phyloP scores from a whole-genome alignment of 2,329 filamentous ascomycete species.

The Thielaviopsis cerberus region DNA sequence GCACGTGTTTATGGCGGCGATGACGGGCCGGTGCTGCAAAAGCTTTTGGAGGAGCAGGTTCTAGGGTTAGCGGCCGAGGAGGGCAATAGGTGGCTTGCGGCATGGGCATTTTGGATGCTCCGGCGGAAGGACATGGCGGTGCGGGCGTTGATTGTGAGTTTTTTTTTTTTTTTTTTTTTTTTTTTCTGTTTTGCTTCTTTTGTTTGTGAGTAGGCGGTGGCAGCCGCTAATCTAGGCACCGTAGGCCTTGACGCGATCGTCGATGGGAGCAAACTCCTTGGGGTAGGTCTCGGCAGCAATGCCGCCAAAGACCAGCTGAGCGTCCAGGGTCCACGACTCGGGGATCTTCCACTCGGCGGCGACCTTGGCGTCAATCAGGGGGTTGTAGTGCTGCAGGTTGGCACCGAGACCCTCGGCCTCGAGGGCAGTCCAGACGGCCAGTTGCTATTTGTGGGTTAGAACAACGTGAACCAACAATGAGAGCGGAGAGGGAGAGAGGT shows the following conservation, averaged over 20 bases:
- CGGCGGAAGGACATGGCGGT: slow-evolving; percentile 68
- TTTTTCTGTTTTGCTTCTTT: background rate
- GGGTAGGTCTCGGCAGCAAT: slow-evolving; percentile 35
- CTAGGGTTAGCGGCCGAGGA: slow-evolving; percentile 58
- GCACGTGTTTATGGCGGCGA: slow-evolving; percentile 79
- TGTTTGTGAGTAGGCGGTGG: too few relatives aligned
- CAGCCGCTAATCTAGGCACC: slow-evolving; percentile 29
- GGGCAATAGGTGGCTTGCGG: slow-evolving; percentile 82
- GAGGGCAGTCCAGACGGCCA: slow-evolving; percentile 60
- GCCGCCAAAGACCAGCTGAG: slow-evolving; percentile 71
- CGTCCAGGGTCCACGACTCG: slow-evolving; percentile 54
- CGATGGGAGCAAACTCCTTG: slow-evolving; percentile 46
- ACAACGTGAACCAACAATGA: background rate
- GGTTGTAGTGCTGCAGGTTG: slow-evolving; percentile 90
- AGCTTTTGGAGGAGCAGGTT: slow-evolving; percentile 62
- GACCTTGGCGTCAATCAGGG: slow-evolving; percentile 59
- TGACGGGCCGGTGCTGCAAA: slow-evolving; percentile 50
- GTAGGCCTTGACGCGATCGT: slow-evolving; percentile 48
- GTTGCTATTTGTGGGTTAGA: slow-evolving; percentile 33
- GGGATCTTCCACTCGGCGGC: slow-evolving; percentile 51
- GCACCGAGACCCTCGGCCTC: slow-evolving; percentile 70
- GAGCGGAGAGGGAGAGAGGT: background rate
- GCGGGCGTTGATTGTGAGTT: slow-evolving; percentile 55
- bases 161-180: background rate
- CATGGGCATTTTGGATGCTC: slow-evolving; percentile 91